Evolutionary conservation across 495 filamentous ascomycete species (phyloP).

Genomic region (Xylaria curta): DNA sequence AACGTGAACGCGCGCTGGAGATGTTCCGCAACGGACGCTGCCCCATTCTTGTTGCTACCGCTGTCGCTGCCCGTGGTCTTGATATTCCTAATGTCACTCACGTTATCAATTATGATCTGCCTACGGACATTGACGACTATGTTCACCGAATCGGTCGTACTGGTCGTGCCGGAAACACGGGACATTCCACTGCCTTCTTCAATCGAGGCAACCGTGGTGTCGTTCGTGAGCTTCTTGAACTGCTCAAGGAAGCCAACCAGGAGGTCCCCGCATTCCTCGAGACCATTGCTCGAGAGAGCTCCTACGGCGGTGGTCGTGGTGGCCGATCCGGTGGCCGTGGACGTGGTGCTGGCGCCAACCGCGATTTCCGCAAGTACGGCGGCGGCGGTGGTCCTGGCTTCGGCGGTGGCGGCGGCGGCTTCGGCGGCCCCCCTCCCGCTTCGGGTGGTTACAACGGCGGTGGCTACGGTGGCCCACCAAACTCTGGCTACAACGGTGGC

Average conservation of each 20-base stretch:
- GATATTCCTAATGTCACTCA: conserved; percentile 99
- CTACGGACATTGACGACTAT: conserved; percentile 98
- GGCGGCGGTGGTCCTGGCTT: conserved; percentile 40
- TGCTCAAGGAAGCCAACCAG: conserved; percentile 97
- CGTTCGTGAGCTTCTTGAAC: conserved; percentile 91
- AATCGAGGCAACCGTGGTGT: conserved; percentile 99
- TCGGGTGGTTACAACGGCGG: conserved; percentile 45
- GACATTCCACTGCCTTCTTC: conserved; percentile 98
- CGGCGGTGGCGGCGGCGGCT: conserved; percentile 55
- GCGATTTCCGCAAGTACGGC: conserved; percentile 85
- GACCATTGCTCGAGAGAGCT: conserved; percentile 92
- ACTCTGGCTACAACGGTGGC: conserved; percentile 51
- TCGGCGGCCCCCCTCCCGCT: conserved; percentile 40
- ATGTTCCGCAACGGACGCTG: conserved; percentile 95
- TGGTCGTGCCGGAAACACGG: conserved; percentile 98
- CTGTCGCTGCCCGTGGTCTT: conserved; percentile 91
- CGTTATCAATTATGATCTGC: conserved; percentile 98
- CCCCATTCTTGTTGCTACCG: conserved; percentile 95
- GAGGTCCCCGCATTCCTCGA: conserved; percentile 93
- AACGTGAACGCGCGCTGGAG: conserved; percentile 96
- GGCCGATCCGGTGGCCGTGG: conserved; percentile 70
- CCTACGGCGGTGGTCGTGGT: conserved; percentile 74
- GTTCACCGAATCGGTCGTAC: conserved; percentile 99
- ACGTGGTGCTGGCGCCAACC: conserved; percentile 72
- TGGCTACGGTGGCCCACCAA: conserved; percentile 54